These are phyloP conservation scores for Leccinum ponderosum DNA, from an alignment of 1,284 basidiomycete genomes.

Conservation along the genomic window DNA sequence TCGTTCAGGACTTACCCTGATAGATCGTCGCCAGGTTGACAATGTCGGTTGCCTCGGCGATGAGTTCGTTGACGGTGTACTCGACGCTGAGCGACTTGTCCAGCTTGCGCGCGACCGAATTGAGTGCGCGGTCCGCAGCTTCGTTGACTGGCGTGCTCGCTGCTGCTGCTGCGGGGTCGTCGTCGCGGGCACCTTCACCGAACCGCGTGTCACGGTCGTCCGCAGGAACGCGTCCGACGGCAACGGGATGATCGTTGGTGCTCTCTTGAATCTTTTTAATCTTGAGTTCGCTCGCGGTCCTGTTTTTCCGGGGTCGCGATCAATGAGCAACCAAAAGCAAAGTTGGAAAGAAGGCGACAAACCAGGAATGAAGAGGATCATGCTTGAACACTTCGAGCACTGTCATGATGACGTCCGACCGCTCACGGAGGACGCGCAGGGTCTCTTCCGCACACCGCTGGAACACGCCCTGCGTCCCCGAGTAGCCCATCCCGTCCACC, in stretches of 20 bases:
- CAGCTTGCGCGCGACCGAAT: conserved; percentile 78
- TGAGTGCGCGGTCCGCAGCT: conserved; percentile 87
- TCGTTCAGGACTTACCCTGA: conserved; percentile 49
- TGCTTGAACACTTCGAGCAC: conserved; percentile 97
- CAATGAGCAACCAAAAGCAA: not conserved
- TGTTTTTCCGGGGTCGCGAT: conserved; percentile 24
- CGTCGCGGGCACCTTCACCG: conserved; percentile 8
- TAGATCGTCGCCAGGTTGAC: conserved; percentile 82
- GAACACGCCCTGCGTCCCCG: conserved; percentile 93
- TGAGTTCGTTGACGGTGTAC: conserved; percentile 91
- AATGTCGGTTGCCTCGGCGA: conserved; percentile 84
- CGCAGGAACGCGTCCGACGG: conserved; percentile 14
- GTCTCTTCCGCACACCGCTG: conserved; percentile 95
- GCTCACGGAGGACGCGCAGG: conserved; percentile 83
- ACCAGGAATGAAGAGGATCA: conserved; percentile 95
- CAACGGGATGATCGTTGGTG: conserved; percentile 25
- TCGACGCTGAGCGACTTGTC: conserved; percentile 86
- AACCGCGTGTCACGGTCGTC: conserved; percentile 22
- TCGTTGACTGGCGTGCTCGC: conserved; percentile 70
- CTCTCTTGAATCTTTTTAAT: conserved; percentile 57
- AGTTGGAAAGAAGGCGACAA: conserved; percentile 16
- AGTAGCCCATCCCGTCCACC: conserved; percentile 90
- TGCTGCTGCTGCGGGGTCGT: not conserved
- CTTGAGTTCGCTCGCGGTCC: conserved; percentile 76
- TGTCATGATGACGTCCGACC: conserved; percentile 88